A percentile compares a stretch with the other conserved stretches of the same genome.
Evolutionary conservation across 1,139 yeast species (phyloP).

Genomic region (Blastobotrys capitulatus): DNA sequence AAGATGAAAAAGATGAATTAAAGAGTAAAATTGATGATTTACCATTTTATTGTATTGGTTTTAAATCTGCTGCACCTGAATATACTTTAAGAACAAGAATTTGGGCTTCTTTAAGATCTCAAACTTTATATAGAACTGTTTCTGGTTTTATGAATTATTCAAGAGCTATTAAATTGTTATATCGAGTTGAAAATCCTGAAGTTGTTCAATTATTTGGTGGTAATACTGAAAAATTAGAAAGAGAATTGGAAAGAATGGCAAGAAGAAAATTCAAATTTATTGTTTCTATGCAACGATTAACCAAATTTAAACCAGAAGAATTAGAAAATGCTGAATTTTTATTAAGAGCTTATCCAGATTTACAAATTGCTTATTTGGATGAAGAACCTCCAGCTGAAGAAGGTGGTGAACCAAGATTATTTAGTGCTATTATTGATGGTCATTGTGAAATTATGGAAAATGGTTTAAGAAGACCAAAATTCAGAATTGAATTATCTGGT

Average conservation of each 20-base stretch:
- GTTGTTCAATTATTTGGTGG: slow-evolving; percentile 98
- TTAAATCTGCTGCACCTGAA: slow-evolving; percentile 99
- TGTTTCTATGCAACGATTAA: slow-evolving; percentile 97
- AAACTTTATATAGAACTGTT: slow-evolving; percentile 95
- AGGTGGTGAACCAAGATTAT: slow-evolving; percentile 97
- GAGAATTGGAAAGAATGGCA: slow-evolving; percentile 98
- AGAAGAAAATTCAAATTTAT: slow-evolving; percentile 97
- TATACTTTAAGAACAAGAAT: slow-evolving; percentile 97
- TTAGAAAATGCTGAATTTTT: slow-evolving; percentile 97
- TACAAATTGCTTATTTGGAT: slow-evolving; percentile 96
- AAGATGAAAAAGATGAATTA: slow-evolving; percentile 51
- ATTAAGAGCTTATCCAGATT: slow-evolving; percentile 96
- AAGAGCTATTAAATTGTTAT: slow-evolving; percentile 92
- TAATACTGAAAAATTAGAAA: slow-evolving; percentile 89
- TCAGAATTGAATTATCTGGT: slow-evolving; percentile 96
- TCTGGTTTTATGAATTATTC: slow-evolving; percentile 99
- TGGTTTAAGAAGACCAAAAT: slow-evolving; percentile 98
- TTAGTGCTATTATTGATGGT: slow-evolving; percentile 95
- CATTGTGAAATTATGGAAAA: slow-evolving; percentile 97
- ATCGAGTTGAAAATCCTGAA: slow-evolving; percentile 99
- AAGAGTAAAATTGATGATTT: slow-evolving; percentile 92
- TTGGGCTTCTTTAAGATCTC: slow-evolving; percentile 98
- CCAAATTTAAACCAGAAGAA: slow-evolving; percentile 96
- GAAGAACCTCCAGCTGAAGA: slow-evolving; percentile 84
- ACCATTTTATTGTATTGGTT: slow-evolving; percentile 98